Evolutionary conservation across 2,329 filamentous ascomycete species (phyloP).

Genomic region (Teratosphaeria epicoccoides): DNA sequence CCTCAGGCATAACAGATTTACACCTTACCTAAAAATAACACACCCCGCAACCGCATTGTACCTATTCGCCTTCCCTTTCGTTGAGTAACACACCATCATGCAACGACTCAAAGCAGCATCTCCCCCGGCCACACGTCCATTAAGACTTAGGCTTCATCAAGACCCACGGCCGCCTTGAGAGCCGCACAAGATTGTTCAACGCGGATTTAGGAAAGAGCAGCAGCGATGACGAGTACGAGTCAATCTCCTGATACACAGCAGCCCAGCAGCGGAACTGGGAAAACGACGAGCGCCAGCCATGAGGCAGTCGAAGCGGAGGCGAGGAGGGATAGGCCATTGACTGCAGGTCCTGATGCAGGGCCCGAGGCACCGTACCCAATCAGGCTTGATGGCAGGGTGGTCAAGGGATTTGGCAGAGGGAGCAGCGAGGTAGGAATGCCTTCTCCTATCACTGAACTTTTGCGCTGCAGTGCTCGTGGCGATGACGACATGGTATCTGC

Average conservation of each 20-base stretch:
- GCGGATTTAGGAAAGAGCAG: background rate
- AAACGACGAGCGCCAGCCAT: background rate
- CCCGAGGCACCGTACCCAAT: constrained; percentile 73
- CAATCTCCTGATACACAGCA: background rate
- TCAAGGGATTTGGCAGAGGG: constrained; percentile 85
- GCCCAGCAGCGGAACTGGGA: background rate
- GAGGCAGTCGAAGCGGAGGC: constrained; percentile 28
- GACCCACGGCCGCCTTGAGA: constrained; percentile 1
- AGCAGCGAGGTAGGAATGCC: constrained; percentile 66
- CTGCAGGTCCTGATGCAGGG: constrained; percentile 59
- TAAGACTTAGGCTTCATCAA: background rate
- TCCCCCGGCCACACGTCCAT: constrained; percentile 1
- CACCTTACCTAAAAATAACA: background rate
- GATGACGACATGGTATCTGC: background rate
- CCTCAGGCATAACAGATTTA: background rate
- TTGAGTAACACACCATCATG: constrained; percentile 1
- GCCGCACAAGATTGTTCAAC: background rate
- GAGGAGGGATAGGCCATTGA: constrained; percentile 51
- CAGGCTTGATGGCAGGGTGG: constrained; percentile 72
- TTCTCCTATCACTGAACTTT: background rate
- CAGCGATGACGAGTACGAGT: background rate
- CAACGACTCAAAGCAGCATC: constrained; percentile 5
- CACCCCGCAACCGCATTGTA: background rate
- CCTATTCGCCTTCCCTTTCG: background rate
- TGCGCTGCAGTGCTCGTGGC: background rate